Evolutionary conservation across 139 green algal species (phyloP).

Genomic region (Tetratostichococcus sp.): DNA sequence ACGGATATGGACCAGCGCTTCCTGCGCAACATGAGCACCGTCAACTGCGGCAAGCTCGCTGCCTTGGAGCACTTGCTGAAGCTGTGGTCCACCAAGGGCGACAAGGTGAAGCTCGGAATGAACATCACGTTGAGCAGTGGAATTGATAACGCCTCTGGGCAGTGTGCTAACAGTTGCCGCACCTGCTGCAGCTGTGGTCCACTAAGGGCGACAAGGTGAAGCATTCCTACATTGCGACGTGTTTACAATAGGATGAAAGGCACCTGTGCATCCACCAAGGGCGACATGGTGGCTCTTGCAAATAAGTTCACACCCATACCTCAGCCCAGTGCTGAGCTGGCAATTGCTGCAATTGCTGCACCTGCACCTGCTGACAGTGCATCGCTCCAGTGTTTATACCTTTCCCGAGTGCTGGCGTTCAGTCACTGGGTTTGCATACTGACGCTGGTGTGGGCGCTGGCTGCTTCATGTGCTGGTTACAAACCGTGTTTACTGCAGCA

Average conservation of each 20-base stretch:
- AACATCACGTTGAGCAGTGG: too few relatives aligned
- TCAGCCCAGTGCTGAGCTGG: too few relatives aligned
- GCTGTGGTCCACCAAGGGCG: slow-evolving; percentile 14
- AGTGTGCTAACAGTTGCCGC: slow-evolving; percentile 17
- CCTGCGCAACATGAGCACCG: slow-evolving; percentile 17
- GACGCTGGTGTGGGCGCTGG: slow-evolving; percentile 42
- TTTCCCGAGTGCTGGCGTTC: slow-evolving; percentile 81
- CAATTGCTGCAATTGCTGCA: slow-evolving; percentile 47
- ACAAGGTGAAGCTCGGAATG: slow-evolving; percentile 29
- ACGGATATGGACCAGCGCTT: slow-evolving; percentile 26
- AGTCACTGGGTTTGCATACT: slow-evolving; percentile 53
- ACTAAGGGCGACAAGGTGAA: slow-evolving; percentile 31
- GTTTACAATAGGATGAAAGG: too few relatives aligned
- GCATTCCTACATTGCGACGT: too few relatives aligned
- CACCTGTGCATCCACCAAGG: too few relatives aligned
- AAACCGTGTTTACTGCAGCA: too few relatives aligned
- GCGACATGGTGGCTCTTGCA: too few relatives aligned
- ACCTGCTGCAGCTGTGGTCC: slow-evolving; percentile 40
- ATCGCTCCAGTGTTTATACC: too few relatives aligned
- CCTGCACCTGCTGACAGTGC: too few relatives aligned
- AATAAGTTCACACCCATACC: neutral
- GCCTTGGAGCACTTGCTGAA: slow-evolving; percentile 45
- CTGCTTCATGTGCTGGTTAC: too few relatives aligned
- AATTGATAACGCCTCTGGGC: neutral
- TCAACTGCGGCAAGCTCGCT: slow-evolving; percentile 60